These are phyloP conservation scores for Crassisporium funariophilum DNA, from an alignment of 768 basidiomycete species.

Conservation along the genomic window DNA sequence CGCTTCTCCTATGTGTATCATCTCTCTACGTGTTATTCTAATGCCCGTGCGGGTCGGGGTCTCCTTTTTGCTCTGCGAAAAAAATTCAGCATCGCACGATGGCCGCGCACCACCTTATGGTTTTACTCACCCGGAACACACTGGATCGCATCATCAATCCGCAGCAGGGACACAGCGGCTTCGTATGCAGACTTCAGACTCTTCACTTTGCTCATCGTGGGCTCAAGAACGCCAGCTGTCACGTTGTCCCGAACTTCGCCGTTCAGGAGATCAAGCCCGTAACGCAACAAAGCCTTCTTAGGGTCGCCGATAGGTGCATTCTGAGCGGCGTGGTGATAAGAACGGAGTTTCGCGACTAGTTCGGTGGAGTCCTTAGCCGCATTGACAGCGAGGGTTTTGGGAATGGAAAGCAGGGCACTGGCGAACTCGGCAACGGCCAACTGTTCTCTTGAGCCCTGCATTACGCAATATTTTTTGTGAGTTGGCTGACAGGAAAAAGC, in stretches of 20 bases:
- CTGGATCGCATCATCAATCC: slow-evolving; percentile 96
- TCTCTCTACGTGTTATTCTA: slow-evolving; percentile 32
- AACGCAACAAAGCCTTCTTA: slow-evolving; percentile 86
- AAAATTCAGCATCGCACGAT: slow-evolving; percentile 18
- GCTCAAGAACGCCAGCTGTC: slow-evolving; percentile 90
- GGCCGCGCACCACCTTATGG: slow-evolving; percentile 1
- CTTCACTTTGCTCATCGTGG: slow-evolving; percentile 96
- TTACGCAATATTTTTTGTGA: too few species aligned
- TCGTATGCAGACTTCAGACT: slow-evolving; percentile 97
- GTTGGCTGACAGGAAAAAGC: slow-evolving; percentile 8
- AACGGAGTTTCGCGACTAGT: slow-evolving; percentile 92
- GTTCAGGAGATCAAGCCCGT: slow-evolving; percentile 92
- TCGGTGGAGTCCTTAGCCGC: slow-evolving; percentile 99
- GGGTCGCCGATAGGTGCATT: slow-evolving; percentile 89
- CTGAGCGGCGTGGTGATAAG: slow-evolving; percentile 97
- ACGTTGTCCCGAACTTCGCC: slow-evolving; percentile 97
- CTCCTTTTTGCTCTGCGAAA: slow-evolving; percentile 65
- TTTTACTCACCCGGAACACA: slow-evolving; percentile 74
- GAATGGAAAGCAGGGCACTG: slow-evolving; percentile 87
- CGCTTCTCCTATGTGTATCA: not conserved
- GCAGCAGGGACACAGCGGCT: slow-evolving; percentile 90
- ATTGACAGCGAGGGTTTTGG: slow-evolving; percentile 95
- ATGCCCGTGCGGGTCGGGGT: slow-evolving; percentile 78
- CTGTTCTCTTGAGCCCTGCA: slow-evolving; percentile 95
- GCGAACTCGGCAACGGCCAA: slow-evolving; percentile 99